phyloP scores from a whole-genome alignment of 164 flowering plant genomes.

The Magnolia kwangsiensis region DNA sequence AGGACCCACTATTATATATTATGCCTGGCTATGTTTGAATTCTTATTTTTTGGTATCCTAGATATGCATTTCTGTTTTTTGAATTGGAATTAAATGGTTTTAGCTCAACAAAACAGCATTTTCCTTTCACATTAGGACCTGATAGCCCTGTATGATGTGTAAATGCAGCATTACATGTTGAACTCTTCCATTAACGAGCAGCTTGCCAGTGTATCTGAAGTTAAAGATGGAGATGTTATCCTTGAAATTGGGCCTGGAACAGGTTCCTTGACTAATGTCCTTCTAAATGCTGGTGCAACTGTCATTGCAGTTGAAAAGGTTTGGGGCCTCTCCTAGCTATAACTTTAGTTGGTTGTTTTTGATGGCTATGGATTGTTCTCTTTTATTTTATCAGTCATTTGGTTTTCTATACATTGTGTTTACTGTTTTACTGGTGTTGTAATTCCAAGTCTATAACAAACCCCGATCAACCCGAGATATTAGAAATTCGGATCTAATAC shows the following conservation, averaged over 20 bases:
- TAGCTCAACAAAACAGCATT: background rate
- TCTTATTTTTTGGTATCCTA: too few relatives aligned
- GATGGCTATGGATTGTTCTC: background rate
- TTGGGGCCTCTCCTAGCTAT: background rate
- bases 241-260: constrained; percentile 98
- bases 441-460: too few relatives aligned
- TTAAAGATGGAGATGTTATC: constrained; percentile 73
- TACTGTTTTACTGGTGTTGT: background rate
- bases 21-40: too few relatives aligned
- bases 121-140: background rate
- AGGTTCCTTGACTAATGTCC: constrained; percentile 85
- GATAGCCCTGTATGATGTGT: background rate
- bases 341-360: background rate
- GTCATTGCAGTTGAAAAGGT: constrained; percentile 95
- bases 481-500: too few relatives aligned
- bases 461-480: too few relatives aligned
- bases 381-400: background rate
- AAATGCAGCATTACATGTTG: constrained; percentile 94
- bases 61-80: too few relatives aligned
- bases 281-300: constrained; percentile 68
- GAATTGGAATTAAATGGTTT: background rate
- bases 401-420: background rate
- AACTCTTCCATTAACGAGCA: constrained; percentile 63
- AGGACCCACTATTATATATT: too few relatives aligned
- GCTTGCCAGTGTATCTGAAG: constrained; percentile 58